Evolutionary conservation across 1,139 yeast species (phyloP), one percentile per base, ranked within the genome.

Genomic region (Hansenula sp.): DNA sequence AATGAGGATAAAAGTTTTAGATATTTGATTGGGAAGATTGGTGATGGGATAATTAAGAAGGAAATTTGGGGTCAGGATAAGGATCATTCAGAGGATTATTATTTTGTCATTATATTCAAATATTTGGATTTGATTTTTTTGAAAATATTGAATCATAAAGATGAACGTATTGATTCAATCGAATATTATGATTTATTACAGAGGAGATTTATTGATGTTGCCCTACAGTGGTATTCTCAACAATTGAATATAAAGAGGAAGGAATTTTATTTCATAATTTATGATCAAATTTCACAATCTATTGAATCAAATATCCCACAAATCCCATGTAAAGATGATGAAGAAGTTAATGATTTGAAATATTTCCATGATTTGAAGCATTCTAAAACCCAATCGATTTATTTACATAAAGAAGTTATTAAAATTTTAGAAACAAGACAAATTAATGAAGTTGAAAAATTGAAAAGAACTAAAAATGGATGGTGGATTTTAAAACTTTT

Each of bases 401-500:
- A 50, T 2, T 32, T 53, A 2, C 58, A 57, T 40, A 43, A 45
- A 21, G 57, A 54, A 21, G 21, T 57, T 9, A 43, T 53, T 13
- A 41, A 24, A 8, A 21, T 43, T 11, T 10, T 43, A 6, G 43
- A 41, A 15, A 39, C 27, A 24, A 11, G n/a, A 3, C 40, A 41
- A n/a, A 24, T 15, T 3, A 42, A 40, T 18, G 30, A 41, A 13
- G 45, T 40, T n/a, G 61, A 57, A 34, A 51, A 43, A 32, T 41
- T 57, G n/a, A 43, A 43, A 21, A 41, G 52, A 9, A 49, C 51
- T 5, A 45, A 45, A 24, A 52, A 53, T 39, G 57, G 57, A 1
- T 57, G 60, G 59, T 57, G 59, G 59, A 45, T 53, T 8, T 54
- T 49, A 40, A 45, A 46, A 28, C 25, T 41, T 6, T 35, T 40